Percentiles rank a stretch among this genome's conserved stretches.
phyloP scores from a whole-genome alignment of 148 eudicot species.

The Camellia lanceoleosa region DNA sequence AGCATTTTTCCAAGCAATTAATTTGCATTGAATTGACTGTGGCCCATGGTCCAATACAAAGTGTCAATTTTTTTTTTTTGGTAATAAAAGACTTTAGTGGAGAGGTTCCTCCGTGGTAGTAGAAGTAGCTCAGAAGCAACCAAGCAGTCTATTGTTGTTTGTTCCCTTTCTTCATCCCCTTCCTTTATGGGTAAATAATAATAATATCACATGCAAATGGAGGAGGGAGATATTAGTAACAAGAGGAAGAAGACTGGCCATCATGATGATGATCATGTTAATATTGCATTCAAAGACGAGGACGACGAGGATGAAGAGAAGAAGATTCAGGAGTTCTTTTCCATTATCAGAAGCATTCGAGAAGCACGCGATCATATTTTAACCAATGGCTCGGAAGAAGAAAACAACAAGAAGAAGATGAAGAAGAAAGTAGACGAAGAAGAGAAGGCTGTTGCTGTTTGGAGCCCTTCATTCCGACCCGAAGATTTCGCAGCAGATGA shows the following conservation, averaged over 20 bases:
- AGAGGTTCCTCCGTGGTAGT: too few species aligned
- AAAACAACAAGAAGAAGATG: not conserved
- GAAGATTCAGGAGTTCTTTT: conserved; percentile 4
- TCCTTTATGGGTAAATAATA: too few species aligned
- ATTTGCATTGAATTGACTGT: too few species aligned
- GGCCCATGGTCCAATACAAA: too few species aligned
- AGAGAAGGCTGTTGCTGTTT: not conserved
- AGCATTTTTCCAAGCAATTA: too few species aligned
- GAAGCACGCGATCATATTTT: not conserved
- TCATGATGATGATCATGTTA: not conserved
- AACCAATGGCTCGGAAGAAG: not conserved
- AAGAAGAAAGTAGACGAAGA: not conserved
- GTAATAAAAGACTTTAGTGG: too few species aligned
- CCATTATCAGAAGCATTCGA: conserved; percentile 7
- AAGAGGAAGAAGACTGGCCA: conserved; percentile 4
- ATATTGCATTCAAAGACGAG: not conserved
- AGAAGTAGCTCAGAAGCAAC: too few species aligned
- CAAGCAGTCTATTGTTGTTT: too few species aligned
- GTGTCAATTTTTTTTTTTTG: too few species aligned
- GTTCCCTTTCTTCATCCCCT: too few species aligned
- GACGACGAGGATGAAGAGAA: not conserved
- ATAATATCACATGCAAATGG: not conserved
- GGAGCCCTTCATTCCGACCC: not conserved
- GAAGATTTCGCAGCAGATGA: not conserved
- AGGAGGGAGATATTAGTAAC: not conserved